Conservation (phyloP, 768 basidiomycete genomes). For the Psilocybe subaeruginosa region DNA sequence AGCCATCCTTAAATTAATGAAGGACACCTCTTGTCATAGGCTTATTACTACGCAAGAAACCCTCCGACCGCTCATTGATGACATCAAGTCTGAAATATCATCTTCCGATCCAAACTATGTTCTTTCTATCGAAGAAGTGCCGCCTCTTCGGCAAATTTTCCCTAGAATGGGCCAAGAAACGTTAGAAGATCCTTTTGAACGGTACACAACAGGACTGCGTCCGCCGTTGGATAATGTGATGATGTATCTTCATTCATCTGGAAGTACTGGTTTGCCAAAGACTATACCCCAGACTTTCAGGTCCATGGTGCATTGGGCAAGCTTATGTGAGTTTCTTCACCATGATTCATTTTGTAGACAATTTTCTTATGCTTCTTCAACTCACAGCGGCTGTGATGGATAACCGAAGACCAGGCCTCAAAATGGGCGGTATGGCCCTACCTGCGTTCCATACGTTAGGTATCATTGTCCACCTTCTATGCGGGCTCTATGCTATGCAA, state of each 20-base stretch:
- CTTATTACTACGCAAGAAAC: constrained; percentile 37
- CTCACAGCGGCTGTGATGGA: constrained; percentile 17
- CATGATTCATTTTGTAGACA: neutral
- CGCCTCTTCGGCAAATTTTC: constrained; percentile 33
- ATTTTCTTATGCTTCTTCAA: neutral
- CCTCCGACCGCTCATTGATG: constrained; percentile 31
- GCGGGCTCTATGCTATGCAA: constrained; percentile 24
- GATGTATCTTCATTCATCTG: constrained; percentile 51
- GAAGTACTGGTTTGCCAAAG: constrained; percentile 51
- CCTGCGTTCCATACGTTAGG: constrained; percentile 45
- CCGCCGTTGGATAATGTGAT: constrained; percentile 26
- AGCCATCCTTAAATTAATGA: constrained; percentile 37
- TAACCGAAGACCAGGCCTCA: constrained; percentile 20
- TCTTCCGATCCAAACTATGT: constrained; percentile 15
- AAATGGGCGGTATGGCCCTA: constrained; percentile 30
- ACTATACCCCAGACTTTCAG: constrained; percentile 38
- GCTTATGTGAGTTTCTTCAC: constrained; percentile 31
- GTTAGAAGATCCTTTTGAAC: constrained; percentile 27
- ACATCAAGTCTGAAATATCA: constrained; percentile 24
- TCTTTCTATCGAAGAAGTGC: constrained; percentile 35
- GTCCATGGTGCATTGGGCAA: constrained; percentile 34
- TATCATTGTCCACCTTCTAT: constrained; percentile 30
- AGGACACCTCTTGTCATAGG: constrained; percentile 38
- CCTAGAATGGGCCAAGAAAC: constrained; percentile 42
- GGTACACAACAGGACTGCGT: constrained; percentile 23